Conservation (phyloP, 2,329 filamentous ascomycete species). For the Fusarium heterosporum region DNA sequence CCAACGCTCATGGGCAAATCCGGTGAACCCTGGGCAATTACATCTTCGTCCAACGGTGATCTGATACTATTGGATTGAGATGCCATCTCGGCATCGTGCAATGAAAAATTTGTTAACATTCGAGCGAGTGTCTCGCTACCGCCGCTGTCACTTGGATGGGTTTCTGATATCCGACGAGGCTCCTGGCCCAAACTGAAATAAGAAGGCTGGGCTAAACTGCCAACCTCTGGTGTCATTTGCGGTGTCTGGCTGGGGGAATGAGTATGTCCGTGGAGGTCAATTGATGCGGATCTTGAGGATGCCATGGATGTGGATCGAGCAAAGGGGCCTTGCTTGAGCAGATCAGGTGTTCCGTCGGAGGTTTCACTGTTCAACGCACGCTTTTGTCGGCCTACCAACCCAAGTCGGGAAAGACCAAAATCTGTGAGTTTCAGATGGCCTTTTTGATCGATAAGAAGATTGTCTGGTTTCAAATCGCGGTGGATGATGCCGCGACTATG, state of each 20-base stretch:
- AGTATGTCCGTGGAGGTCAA: constrained; percentile 80
- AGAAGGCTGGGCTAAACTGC: constrained; percentile 81
- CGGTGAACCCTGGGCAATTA: constrained; percentile 78
- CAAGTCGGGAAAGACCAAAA: constrained; percentile 97
- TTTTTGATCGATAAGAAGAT: constrained; percentile 95
- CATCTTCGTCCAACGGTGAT: constrained; percentile 81
- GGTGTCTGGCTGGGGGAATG: constrained; percentile 88
- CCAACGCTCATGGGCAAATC: constrained; percentile 69
- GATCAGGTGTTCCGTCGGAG: constrained; percentile 87
- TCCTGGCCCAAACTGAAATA: constrained; percentile 87
- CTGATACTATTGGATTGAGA: constrained; percentile 60
- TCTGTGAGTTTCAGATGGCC: constrained; percentile 97
- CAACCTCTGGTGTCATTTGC: constrained; percentile 80
- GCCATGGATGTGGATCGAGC: constrained; percentile 84
- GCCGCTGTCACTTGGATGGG: constrained; percentile 90
- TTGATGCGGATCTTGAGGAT: constrained; percentile 92
- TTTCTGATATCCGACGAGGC: constrained; percentile 74
- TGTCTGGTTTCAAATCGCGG: constrained; percentile 96
- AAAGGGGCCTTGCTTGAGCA: constrained; percentile 93
- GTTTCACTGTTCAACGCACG: constrained; percentile 82
- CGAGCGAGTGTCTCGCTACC: constrained; percentile 86
- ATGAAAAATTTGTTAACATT: constrained; percentile 83
- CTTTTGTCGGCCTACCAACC: constrained; percentile 95
- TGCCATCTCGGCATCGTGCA: constrained; percentile 69
- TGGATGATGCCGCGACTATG: constrained; percentile 96